Evolutionary conservation across 345 rosid genomes (phyloP).

Genomic region (Carallia brachiata): DNA sequence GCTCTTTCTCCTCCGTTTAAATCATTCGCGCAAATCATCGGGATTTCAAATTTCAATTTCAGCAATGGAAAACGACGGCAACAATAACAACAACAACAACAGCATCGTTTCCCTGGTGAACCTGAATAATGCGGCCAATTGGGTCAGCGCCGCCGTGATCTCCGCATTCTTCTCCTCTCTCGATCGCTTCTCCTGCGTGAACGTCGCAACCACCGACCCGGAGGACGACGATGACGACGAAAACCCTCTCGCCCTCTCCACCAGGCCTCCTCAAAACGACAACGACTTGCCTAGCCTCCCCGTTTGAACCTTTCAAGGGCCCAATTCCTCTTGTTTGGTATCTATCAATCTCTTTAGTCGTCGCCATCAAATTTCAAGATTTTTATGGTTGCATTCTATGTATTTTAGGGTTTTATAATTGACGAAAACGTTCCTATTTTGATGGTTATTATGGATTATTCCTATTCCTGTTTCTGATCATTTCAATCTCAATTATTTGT

Average conservation of each 20-base stretch:
- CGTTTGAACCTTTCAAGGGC: constrained; percentile 11
- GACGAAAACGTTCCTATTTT: too few species aligned
- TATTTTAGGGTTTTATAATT: too few species aligned
- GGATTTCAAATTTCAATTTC: too few species aligned
- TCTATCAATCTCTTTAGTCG: too few species aligned
- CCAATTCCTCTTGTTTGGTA: too few species aligned
- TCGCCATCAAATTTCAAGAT: too few species aligned
- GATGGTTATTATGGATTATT: too few species aligned
- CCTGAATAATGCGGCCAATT: constrained; percentile 56
- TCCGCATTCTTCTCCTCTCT: constrained; percentile 89
- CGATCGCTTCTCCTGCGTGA: constrained; percentile 89
- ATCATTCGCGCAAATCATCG: too few species aligned
- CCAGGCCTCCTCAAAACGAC: constrained; percentile 24
- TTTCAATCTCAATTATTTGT: too few species aligned
- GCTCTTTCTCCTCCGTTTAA: too few species aligned
- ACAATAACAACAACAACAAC: not conserved
- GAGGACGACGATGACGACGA: constrained; percentile 56
- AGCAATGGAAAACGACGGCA: constrained; percentile 24
- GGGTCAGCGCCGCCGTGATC: constrained; percentile 70
- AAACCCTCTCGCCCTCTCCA: constrained; percentile 50
- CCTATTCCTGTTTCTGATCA: too few species aligned
- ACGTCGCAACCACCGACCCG: constrained; percentile 67
- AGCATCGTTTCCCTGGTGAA: constrained; percentile 44
- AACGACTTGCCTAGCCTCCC: constrained; percentile 22
- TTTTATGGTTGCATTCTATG: too few species aligned